These are phyloP conservation scores for Tephrocybe sp. DNA, from an alignment of 768 basidiomycete species.

Conservation along the genomic window DNA sequence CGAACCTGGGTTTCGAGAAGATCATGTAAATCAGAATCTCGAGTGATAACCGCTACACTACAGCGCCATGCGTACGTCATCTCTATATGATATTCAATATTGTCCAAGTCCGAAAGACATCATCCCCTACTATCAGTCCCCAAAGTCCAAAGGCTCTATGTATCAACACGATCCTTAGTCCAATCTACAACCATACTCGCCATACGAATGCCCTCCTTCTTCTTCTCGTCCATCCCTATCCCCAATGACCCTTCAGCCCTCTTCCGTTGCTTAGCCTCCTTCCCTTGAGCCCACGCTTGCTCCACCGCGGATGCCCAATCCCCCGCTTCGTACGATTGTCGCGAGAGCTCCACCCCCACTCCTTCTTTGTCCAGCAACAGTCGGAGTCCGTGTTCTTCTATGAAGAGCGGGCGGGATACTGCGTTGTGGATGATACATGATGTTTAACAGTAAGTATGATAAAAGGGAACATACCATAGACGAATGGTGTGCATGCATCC, in stretches of 20 bases:
- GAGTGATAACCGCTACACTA: constrained; percentile 14
- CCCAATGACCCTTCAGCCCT: constrained; percentile 35
- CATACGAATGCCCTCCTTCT: constrained; percentile 41
- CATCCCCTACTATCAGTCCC: constrained; percentile 5
- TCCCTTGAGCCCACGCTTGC: constrained; percentile 55
- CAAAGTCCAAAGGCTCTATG: constrained; percentile 13
- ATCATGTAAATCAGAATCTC: neutral
- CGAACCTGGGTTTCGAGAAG: constrained; percentile 10
- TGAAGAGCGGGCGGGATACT: constrained; percentile 78
- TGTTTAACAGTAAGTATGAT: neutral
- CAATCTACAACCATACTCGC: constrained; percentile 49
- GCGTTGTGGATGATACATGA: neutral
- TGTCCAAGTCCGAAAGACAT: neutral
- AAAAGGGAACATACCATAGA: constrained; percentile 54
- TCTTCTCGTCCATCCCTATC: constrained; percentile 35
- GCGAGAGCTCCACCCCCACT: constrained; percentile 65
- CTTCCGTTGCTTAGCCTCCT: constrained; percentile 43
- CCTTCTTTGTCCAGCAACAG: constrained; percentile 61
- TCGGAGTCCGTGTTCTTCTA: constrained; percentile 77
- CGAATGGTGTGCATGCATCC: constrained; percentile 72
- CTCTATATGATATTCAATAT: neutral
- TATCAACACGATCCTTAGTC: constrained; percentile 32
- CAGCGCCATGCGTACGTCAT: constrained; percentile 1
- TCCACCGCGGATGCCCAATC: constrained; percentile 63
- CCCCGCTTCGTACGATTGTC: constrained; percentile 66